Evolutionary conservation across 768 basidiomycete genomes (phyloP), one percentile per base, ranked within the genome.

Genomic region (Kwoniella newhampshirensis): DNA sequence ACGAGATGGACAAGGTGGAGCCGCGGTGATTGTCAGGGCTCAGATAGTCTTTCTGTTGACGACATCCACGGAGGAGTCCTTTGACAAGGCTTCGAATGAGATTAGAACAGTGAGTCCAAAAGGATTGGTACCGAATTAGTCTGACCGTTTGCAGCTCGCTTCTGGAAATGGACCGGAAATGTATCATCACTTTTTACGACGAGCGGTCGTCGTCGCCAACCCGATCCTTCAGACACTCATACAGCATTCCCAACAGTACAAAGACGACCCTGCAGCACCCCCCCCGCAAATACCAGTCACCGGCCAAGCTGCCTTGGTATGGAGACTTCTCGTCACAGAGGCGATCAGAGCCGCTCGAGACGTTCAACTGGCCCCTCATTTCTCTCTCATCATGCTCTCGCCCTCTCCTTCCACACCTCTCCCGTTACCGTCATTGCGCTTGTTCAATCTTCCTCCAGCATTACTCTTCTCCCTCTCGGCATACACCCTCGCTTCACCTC

Each of bases 31-130:
- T 36, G 75, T 78, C 41, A 76, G 77, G 59, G 79, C 93, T 59
- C 93, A 99, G 82, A 93, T 99, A 74, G 92, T 94, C 66, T 98
- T 99, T 79, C 83, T 97, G 57, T 83, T 99, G 64, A 91, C 90
- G 26, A 97, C 91, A 25, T 84, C 98, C 60, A 91, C 90, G 57
- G 94, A 98, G 79, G 94, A 98, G 70, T 92, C 91, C 79, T 99
- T 91, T 75, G 89, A 90, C 74, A 85, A 89, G 74, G 91, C 96
- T 78, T 87, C 92, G 75, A 80, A 85, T 54, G 93, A 99, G 80
- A 96, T 99, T 70, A 87, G 91, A 74, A 90, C 89, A 55, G 94
- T 97, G 74, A 68, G 91, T 82, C 35, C 3, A 15, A 37, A 51
- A 28, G 27, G 35, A 27, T 35, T 13, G 2, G 12, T 27, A 13